phyloP scores from a whole-genome alignment of 805 yeast genomes.

The Yarrowia yakushimensis region DNA sequence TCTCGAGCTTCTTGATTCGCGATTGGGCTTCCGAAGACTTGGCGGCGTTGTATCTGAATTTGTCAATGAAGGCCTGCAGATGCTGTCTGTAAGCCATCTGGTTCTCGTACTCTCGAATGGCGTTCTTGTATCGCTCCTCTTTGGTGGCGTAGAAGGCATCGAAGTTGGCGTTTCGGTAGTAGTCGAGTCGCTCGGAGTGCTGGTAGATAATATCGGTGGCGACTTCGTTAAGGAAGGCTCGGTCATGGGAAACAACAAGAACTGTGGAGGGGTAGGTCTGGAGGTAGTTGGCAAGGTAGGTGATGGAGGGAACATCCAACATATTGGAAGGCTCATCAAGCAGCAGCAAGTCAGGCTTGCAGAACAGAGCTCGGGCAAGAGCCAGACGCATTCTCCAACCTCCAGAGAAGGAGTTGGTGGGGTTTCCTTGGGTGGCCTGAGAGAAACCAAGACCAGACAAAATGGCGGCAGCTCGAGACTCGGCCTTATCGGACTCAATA shows the following conservation, averaged over 20 bases:
- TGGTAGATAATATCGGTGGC: slow-evolving; percentile 98
- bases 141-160: slow-evolving; percentile 89
- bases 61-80: slow-evolving; percentile 91
- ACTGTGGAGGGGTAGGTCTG: slow-evolving; percentile 91
- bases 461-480: slow-evolving; percentile 92
- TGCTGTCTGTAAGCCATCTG: slow-evolving; percentile 96
- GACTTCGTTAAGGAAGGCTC: slow-evolving; percentile 94
- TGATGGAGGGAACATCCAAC: slow-evolving; percentile 99
- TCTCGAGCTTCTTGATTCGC: slow-evolving; percentile 93
- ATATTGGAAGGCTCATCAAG: slow-evolving; percentile 99
- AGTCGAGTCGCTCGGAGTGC: slow-evolving; percentile 94
- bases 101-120: slow-evolving; percentile 90
- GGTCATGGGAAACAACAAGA: slow-evolving; percentile 94
- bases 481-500: slow-evolving; percentile 97
- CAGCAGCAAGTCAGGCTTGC: slow-evolving; percentile 89
- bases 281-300: slow-evolving; percentile 83
- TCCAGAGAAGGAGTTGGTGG: slow-evolving; percentile 94
- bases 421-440: slow-evolving; percentile 71
- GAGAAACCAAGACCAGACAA: slow-evolving; percentile 92
- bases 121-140: slow-evolving; percentile 92
- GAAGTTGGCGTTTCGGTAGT: slow-evolving; percentile 85
- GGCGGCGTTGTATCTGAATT: slow-evolving; percentile 95
- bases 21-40: slow-evolving; percentile 97
- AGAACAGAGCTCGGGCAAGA: slow-evolving; percentile 95
- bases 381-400: slow-evolving; percentile 99